Percentiles rank a stretch among this genome's conserved stretches.
Conservation (phyloP, 805 yeast species). For the Cyberlindnera nakhonratchasimensis region DNA sequence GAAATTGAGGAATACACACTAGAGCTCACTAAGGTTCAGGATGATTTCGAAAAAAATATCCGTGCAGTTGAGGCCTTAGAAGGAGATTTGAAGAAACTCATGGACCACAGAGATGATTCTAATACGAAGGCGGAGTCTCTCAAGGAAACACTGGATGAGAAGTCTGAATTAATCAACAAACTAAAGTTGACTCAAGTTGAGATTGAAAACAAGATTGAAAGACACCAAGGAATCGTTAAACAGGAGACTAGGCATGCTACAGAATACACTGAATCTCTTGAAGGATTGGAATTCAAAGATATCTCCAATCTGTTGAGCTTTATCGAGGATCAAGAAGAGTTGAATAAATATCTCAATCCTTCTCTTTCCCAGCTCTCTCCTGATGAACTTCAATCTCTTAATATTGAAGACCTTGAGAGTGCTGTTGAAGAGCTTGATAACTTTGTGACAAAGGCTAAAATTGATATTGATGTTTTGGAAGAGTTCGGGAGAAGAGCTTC, state of each 20-base stretch:
- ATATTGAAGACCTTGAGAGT: constrained; percentile 45
- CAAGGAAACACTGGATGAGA: constrained; percentile 39
- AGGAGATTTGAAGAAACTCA: constrained; percentile 30
- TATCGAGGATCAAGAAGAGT: constrained; percentile 31
- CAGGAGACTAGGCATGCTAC: constrained; percentile 38
- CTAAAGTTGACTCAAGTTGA: constrained; percentile 66
- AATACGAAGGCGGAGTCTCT: constrained; percentile 38
- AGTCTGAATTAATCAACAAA: constrained; percentile 45
- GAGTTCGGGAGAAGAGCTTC: constrained; percentile 67
- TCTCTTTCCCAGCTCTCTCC: constrained; percentile 42
- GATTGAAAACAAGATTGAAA: constrained; percentile 59
- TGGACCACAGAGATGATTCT: constrained; percentile 35
- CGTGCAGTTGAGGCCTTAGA: constrained; percentile 33
- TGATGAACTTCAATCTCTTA: constrained; percentile 47
- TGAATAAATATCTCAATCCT: constrained; percentile 21
- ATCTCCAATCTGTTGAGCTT: constrained; percentile 31
- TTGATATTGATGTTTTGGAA: constrained; percentile 69
- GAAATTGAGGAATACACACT: constrained; percentile 40
- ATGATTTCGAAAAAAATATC: constrained; percentile 27
- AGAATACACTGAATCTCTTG: constrained; percentile 35
- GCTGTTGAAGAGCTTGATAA: constrained; percentile 55
- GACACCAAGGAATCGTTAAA: constrained; percentile 41
- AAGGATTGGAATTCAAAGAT: constrained; percentile 50
- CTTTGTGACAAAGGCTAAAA: constrained; percentile 51
- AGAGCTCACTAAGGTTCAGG: constrained; percentile 35